Conservation (phyloP, 179 eudicot genomes). For the Drosera spatulata region DNA sequence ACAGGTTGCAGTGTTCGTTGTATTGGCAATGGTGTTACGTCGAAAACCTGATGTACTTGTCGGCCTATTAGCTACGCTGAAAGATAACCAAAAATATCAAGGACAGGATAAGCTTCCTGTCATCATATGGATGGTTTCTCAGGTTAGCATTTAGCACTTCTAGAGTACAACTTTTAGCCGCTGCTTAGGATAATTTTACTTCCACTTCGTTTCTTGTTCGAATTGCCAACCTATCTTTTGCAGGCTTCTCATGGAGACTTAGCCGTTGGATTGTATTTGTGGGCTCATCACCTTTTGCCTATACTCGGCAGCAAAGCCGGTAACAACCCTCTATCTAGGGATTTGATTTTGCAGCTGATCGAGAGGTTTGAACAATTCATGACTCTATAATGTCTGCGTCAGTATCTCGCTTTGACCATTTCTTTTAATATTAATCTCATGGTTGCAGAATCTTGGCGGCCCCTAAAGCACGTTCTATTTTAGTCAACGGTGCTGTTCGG, state of each 20-base stretch:
- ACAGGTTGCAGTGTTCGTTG: constrained; percentile 78
- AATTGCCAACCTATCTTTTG: constrained; percentile 9
- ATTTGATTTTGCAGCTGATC: constrained; percentile 67
- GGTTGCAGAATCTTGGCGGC: constrained; percentile 51
- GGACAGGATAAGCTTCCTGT: constrained; percentile 86
- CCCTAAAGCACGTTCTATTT: constrained; percentile 70
- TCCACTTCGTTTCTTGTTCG: not conserved
- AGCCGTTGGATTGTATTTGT: constrained; percentile 56
- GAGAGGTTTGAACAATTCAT: constrained; percentile 50
- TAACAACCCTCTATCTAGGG: constrained; percentile 76
- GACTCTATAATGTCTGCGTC: not conserved
- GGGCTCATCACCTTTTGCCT: constrained; percentile 76
- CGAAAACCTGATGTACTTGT: constrained; percentile 74
- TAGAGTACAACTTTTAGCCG: not conserved
- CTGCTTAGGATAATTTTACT: not conserved
- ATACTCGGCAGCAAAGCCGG: constrained; percentile 54
- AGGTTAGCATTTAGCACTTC: constrained; percentile 30
- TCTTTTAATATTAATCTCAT: not conserved
- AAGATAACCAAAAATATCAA: constrained; percentile 60
- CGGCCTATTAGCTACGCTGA: constrained; percentile 43
- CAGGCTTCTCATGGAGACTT: constrained; percentile 82
- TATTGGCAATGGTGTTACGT: constrained; percentile 69
- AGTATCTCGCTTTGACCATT: not conserved
- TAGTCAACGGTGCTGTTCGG: constrained; percentile 72
- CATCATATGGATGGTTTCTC: constrained; percentile 62